Evolutionary conservation across 768 basidiomycete species (phyloP).

Genomic region (Lactarius trivialis): DNA sequence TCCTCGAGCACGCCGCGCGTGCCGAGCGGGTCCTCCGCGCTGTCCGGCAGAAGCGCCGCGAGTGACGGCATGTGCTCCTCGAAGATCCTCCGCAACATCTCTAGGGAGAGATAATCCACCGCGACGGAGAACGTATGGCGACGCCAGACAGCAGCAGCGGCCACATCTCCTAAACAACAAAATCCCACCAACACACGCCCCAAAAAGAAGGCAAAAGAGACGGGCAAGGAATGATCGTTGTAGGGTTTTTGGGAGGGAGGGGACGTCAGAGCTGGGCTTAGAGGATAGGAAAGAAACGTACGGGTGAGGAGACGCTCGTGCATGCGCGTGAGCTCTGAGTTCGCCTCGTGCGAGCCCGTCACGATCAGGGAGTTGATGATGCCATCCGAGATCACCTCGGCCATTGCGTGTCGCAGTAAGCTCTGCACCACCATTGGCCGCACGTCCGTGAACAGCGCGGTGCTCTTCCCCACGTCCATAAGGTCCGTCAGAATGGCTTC

Average conservation of each 20-base stretch:
- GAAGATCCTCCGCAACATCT: slow-evolving; percentile 61
- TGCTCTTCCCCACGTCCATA: slow-evolving; percentile 41
- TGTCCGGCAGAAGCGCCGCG: slow-evolving; percentile 39
- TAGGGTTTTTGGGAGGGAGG: too few species aligned
- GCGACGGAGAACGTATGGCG: slow-evolving; percentile 86
- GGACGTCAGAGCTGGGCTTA: background rate
- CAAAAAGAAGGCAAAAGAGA: too few species aligned
- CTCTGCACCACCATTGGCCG: slow-evolving; percentile 70
- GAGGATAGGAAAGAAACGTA: slow-evolving; percentile 35
- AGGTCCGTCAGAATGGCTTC: slow-evolving; percentile 56
- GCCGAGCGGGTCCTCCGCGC: slow-evolving; percentile 29
- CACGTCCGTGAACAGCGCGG: slow-evolving; percentile 22
- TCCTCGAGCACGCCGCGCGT: slow-evolving; percentile 58
- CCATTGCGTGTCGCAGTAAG: slow-evolving; percentile 72
- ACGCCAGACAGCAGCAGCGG: slow-evolving; percentile 84
- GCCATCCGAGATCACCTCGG: slow-evolving; percentile 69
- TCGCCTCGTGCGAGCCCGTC: slow-evolving; percentile 79
- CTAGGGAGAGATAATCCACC: slow-evolving; percentile 66
- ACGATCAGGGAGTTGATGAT: slow-evolving; percentile 82
- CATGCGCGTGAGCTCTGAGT: slow-evolving; percentile 74
- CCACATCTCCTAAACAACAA: slow-evolving; percentile 69
- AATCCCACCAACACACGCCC: background rate
- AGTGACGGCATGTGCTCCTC: slow-evolving; percentile 68
- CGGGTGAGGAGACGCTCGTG: slow-evolving; percentile 84
- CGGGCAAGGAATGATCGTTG: too few species aligned